Evolutionary conservation across 148 eudicot species (phyloP).

Genomic region (Diospyros kaki): DNA sequence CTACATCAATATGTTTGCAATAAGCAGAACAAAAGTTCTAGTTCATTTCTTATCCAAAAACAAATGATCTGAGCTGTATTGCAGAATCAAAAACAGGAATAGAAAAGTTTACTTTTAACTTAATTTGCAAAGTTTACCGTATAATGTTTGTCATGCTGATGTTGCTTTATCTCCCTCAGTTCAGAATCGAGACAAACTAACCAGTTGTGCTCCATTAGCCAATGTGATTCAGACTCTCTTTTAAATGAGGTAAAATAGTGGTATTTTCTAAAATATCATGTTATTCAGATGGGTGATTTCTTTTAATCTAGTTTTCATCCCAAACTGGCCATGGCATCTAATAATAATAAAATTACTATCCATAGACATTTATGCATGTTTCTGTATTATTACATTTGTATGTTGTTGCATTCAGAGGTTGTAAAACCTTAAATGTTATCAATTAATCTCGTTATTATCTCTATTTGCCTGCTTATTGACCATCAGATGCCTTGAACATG

Average conservation of each 20-base stretch:
- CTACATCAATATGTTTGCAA: background rate
- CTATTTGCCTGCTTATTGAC: background rate
- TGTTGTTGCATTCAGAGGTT: too few relatives aligned
- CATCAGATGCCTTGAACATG: conserved; percentile 3
- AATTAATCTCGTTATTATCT: too few relatives aligned
- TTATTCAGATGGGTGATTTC: background rate
- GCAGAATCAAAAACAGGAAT: background rate
- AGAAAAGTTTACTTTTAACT: background rate
- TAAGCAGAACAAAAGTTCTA: background rate
- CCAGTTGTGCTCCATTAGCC: conserved; percentile 90
- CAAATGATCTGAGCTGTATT: background rate
- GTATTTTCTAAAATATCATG: background rate
- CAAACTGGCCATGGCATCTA: background rate
- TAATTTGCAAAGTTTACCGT: background rate
- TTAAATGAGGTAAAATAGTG: conserved; percentile 72
- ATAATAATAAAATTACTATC: too few relatives aligned
- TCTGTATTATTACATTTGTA: too few relatives aligned
- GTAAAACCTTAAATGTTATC: too few relatives aligned
- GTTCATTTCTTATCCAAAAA: background rate
- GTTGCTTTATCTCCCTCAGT: conserved; percentile 41
- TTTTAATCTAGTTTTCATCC: background rate
- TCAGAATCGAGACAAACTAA: conserved; percentile 90
- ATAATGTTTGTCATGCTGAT: conserved; percentile 19
- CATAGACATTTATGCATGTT: too few relatives aligned
- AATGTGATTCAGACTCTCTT: conserved; percentile 89